phyloP scores from a whole-genome alignment of 1,284 basidiomycete genomes.

The Paramarasmius palmivorus region DNA sequence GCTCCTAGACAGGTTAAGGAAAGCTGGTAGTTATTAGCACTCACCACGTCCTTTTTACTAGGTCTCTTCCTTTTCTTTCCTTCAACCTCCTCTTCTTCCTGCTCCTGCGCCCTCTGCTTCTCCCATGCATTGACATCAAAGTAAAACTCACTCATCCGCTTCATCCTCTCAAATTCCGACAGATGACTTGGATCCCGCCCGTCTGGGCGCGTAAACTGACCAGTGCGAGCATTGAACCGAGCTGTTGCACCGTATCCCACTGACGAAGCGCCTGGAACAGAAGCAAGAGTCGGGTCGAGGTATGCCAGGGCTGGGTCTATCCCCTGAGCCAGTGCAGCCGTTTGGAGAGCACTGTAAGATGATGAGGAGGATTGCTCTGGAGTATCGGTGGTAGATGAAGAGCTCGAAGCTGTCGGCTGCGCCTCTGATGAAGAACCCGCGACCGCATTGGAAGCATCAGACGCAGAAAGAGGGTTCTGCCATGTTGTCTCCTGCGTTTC shows the following conservation, averaged over 20 bases:
- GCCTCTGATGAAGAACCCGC: conserved; percentile 27
- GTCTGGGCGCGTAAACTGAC: conserved; percentile 69
- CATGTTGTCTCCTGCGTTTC: conserved; percentile 84
- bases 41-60: conserved; percentile 85
- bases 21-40: conserved; percentile 28
- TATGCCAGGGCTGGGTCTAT: conserved; percentile 85
- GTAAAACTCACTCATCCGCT: conserved; percentile 86
- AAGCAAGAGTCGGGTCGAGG: conserved; percentile 73
- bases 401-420: conserved; percentile 9
- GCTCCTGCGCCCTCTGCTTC: conserved; percentile 60
- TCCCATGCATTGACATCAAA: conserved; percentile 88
- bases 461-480: conserved; percentile 73
- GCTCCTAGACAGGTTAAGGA: conserved; percentile 11
- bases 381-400: conserved; percentile 26
- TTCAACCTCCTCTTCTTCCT: conserved; percentile 51
- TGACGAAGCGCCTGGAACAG: conserved; percentile 36
- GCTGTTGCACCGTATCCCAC: conserved; percentile 40
- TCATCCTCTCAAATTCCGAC: conserved; percentile 81
- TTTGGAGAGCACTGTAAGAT: conserved; percentile 49
- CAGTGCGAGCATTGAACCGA: conserved; percentile 85
- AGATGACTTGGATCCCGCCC: conserved; percentile 74
- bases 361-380: conserved; percentile 25
- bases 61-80: conserved; percentile 74
- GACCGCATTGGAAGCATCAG: conserved; percentile 20
- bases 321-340: conserved; percentile 69